These are phyloP conservation scores for Falciphora oryzae DNA, from an alignment of 2,329 filamentous ascomycete species.

Conservation along the genomic window DNA sequence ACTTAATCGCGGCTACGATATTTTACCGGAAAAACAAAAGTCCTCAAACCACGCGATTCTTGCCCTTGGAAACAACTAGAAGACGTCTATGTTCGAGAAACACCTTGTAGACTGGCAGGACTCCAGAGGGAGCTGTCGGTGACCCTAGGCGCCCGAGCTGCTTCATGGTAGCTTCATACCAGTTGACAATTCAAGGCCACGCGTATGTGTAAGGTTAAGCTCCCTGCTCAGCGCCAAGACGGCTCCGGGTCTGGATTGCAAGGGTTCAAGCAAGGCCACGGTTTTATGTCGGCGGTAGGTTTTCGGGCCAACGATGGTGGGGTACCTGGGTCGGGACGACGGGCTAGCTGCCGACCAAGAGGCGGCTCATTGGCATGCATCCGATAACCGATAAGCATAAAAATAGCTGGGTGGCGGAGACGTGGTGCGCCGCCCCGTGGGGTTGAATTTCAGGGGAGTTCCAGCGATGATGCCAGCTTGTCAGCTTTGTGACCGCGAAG, in stretches of 20 bases:
- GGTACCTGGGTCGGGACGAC: not conserved
- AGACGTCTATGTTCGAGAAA: not conserved
- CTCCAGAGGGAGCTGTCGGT: not conserved
- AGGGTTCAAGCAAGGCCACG: not conserved
- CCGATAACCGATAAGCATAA: not conserved
- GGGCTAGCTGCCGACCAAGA: too few relatives aligned
- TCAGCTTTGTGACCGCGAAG: not conserved
- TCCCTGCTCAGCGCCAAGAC: too few relatives aligned
- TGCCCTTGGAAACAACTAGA: not conserved
- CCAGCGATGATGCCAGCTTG: not conserved
- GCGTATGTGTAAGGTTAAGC: not conserved
- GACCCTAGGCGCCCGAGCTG: not conserved
- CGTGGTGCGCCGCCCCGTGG: not conserved
- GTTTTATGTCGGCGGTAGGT: too few relatives aligned
- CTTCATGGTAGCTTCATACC: not conserved
- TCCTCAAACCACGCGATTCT: not conserved
- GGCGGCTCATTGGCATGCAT: too few relatives aligned
- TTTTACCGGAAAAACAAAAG: not conserved
- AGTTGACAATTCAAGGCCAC: not conserved
- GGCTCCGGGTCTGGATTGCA: not conserved
- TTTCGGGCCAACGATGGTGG: not conserved
- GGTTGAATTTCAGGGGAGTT: not conserved
- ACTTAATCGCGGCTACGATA: not conserved
- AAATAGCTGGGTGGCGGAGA: not conserved
- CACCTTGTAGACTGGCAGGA: not conserved